Conservation (phyloP, 441 rosid genomes). For the Kokia cookei region DNA sequence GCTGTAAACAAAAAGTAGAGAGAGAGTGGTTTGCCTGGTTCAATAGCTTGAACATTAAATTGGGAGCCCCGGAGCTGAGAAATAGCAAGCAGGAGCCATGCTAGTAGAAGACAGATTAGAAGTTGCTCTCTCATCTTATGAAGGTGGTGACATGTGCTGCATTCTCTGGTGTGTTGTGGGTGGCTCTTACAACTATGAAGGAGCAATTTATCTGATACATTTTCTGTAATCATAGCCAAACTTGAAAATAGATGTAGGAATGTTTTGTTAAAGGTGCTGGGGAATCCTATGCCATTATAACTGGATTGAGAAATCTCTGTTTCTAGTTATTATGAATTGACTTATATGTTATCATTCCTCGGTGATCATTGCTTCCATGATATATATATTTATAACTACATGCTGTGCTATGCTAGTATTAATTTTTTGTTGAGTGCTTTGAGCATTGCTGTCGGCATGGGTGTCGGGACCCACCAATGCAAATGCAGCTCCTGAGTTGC, state of each 20-base stretch:
- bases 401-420: background rate
- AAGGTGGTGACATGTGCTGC: conserved; percentile 12
- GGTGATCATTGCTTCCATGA: conserved; percentile 47
- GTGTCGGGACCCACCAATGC: conserved; percentile 15
- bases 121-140: conserved; percentile 34
- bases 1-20: background rate
- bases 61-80: conserved; percentile 17
- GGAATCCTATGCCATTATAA: conserved; percentile 50
- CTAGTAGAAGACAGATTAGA: conserved; percentile 30
- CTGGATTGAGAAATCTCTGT: conserved; percentile 21
- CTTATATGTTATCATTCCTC: conserved; percentile 33
- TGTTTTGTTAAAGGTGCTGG: conserved; percentile 25
- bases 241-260: conserved; percentile 27
- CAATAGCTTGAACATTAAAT: conserved; percentile 34
- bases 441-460: conserved; percentile 22
- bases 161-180: background rate
- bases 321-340: conserved; percentile 43
- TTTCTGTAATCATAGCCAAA: conserved; percentile 30
- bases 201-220: conserved; percentile 18
- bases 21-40: conserved; percentile 38
- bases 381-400: background rate
- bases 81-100: conserved; percentile 35
- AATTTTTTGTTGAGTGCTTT: conserved; percentile 32
- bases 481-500: background rate
- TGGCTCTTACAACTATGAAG: conserved; percentile 14